Base-by-base conservation (phyloP, 345 rosid species). In the Firmiana major region DNA sequence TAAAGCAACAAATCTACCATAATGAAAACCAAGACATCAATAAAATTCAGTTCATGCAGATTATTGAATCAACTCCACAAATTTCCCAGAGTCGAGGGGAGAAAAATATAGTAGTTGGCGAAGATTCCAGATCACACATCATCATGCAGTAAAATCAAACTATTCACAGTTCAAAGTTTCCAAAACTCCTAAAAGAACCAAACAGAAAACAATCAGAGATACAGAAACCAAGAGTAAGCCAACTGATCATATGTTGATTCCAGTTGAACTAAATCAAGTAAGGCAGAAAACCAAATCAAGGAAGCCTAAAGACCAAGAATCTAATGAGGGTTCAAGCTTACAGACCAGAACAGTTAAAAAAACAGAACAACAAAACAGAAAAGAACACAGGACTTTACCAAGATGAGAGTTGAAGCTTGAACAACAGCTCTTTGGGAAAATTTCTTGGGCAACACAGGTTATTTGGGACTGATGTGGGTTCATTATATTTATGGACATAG, bases 371-470 rank as follows among this genome's bases (percentile, higher is more conserved):
- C 16, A 36, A 31, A 28, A n/a, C 28, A 17, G 55, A 49, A 55
- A 12, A 57, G 12, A 13, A 38, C 15, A 15, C 31, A 2, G 36
- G 43, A 34, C 4, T 16, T 24, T 38, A 40, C 75, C 75, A 34
- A 55, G 64, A 73, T 28, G n/a, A 73, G 76, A 34, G 36, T 38
- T 21, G 65, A 57, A 73, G 65, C 51, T 57, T 73, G 36, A 38
- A 73, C 45, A 13, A 34, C n/a, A n/a, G n/a, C n/a, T n/a, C n/a
- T n/a, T n/a, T n/a, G n/a, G n/a, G n/a, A n/a, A n/a, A n/a, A n/a
- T n/a, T n/a, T n/a, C n/a, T n/a, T n/a, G 49, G 26, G 65, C 21
- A 48, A 6, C 28, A 49, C 73, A 26, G 24, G 7, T 5, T 43
- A 5, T 17, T 40, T 0, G 24, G 1, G 72, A 45, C 22, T 67